phyloP scores from a whole-genome alignment of 768 basidiomycete genomes.

The Serpula lacrymans region DNA sequence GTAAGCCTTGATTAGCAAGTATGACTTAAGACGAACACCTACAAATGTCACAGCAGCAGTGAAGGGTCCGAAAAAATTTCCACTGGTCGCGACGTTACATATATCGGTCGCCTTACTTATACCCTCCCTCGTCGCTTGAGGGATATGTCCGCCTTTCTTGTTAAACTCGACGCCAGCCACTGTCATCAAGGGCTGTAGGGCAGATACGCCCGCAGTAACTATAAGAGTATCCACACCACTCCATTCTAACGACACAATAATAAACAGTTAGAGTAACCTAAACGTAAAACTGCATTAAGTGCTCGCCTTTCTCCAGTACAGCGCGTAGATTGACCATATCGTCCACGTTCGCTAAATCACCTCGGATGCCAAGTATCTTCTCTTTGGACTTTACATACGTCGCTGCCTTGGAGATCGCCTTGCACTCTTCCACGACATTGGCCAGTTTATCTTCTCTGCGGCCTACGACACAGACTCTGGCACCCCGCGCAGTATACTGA shows the following conservation, averaged over 20 bases:
- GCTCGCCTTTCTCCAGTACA: constrained; percentile 52
- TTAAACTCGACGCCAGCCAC: constrained; percentile 54
- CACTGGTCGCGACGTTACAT: constrained; percentile 50
- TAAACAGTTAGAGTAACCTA: background rate
- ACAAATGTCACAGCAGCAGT: constrained; percentile 72
- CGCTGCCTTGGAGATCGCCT: constrained; percentile 15
- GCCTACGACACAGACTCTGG: constrained; percentile 71
- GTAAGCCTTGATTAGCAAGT: background rate
- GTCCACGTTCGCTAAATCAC: constrained; percentile 61
- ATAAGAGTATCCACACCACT: constrained; percentile 78
- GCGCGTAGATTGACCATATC: constrained; percentile 65
- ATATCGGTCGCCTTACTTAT: constrained; percentile 57
- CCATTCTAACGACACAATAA: constrained; percentile 55
- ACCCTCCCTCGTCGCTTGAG: constrained; percentile 48
- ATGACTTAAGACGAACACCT: constrained; percentile 20
- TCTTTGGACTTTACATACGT: constrained; percentile 14
- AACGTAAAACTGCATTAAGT: background rate
- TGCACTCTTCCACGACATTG: constrained; percentile 61
- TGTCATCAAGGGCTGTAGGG: constrained; percentile 70
- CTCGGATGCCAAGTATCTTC: constrained; percentile 48
- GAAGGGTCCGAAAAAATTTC: constrained; percentile 71
- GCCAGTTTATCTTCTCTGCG: constrained; percentile 54
- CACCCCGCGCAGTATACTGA: constrained; percentile 72
- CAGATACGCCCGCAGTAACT: constrained; percentile 81
- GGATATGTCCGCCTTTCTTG: constrained; percentile 23